These are phyloP conservation scores for Pleurotus tuber-regium DNA, from an alignment of 768 basidiomycete species.

Conservation along the genomic window DNA sequence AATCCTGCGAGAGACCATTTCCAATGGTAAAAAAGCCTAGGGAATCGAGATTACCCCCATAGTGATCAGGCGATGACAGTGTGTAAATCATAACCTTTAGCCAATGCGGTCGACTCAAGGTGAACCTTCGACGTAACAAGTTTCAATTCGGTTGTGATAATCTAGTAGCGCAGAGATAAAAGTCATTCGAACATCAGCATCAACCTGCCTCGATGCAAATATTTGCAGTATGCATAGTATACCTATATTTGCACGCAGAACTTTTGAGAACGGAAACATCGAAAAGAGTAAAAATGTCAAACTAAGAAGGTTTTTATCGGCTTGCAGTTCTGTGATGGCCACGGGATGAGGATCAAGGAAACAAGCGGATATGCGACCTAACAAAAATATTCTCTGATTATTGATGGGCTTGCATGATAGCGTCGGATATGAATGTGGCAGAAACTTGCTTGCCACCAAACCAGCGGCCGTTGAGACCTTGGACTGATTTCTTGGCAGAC, in stretches of 20 bases:
- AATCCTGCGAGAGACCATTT: not conserved
- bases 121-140: conserved; percentile 7
- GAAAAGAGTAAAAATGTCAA: conserved; percentile 3
- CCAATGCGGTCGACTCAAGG: not conserved
- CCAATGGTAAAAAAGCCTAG: not conserved
- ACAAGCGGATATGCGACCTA: conserved; percentile 27
- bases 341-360: conserved; percentile 21
- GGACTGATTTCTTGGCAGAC: conserved; percentile 77
- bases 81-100: not conserved
- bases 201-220: conserved; percentile 9
- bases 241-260: conserved; percentile 7
- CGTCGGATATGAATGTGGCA: conserved; percentile 88
- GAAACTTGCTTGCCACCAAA: conserved; percentile 91
- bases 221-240: conserved; percentile 2
- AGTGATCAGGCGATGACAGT: no score
- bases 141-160: conserved; percentile 7
- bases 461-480: conserved; percentile 94
- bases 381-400: conserved; percentile 35
- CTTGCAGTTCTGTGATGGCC: conserved; percentile 2
- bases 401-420: conserved; percentile 90
- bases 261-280: not conserved
- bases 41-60: not conserved
- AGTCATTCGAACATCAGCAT: conserved; percentile 14
- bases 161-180: conserved; percentile 9
- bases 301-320: conserved; percentile 7